phyloP scores from a whole-genome alignment of 768 basidiomycete species.

The Piloderma croceum region DNA sequence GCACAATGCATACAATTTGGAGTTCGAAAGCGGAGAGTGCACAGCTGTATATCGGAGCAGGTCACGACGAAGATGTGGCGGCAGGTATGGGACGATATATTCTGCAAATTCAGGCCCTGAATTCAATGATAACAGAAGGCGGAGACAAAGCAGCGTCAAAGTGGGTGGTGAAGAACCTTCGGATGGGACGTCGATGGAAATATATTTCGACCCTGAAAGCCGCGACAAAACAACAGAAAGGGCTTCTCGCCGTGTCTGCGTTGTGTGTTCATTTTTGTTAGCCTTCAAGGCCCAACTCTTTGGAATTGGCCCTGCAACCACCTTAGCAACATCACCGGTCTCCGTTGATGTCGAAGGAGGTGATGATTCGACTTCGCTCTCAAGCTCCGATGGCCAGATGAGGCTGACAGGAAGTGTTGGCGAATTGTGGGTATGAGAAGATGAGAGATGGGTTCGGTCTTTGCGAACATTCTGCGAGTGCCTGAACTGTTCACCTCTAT shows the following conservation, averaged over 20 bases:
- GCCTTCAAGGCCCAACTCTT: conserved; percentile 47
- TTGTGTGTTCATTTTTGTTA: conserved; percentile 25
- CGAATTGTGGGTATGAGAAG: not conserved
- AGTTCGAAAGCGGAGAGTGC: conserved; percentile 46
- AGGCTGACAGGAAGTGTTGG: not conserved
- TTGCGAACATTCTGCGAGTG: not conserved
- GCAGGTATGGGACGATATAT: conserved; percentile 45
- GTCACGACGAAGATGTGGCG: conserved; percentile 52
- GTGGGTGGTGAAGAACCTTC: conserved; percentile 36
- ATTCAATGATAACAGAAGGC: conserved; percentile 36
- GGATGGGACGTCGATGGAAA: conserved; percentile 11
- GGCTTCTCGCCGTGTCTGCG: conserved; percentile 48
- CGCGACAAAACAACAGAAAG: conserved; percentile 47
- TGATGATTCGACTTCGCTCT: not conserved
- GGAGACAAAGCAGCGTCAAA: conserved; percentile 55
- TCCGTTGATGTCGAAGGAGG: not conserved
- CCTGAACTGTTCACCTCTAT: not conserved
- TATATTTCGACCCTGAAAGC: conserved; percentile 9
- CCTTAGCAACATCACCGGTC: not conserved
- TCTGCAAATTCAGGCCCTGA: conserved; percentile 38
- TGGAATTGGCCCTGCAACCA: conserved; percentile 45
- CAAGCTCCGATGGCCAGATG: not conserved
- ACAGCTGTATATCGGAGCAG: conserved; percentile 56
- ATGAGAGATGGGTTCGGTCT: not conserved
- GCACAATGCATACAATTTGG: conserved; percentile 47